Evolutionary conservation across 306 rosid species (phyloP), one percentile per base, ranked within the genome.

Genomic region (Vigna reflexopilosa): DNA sequence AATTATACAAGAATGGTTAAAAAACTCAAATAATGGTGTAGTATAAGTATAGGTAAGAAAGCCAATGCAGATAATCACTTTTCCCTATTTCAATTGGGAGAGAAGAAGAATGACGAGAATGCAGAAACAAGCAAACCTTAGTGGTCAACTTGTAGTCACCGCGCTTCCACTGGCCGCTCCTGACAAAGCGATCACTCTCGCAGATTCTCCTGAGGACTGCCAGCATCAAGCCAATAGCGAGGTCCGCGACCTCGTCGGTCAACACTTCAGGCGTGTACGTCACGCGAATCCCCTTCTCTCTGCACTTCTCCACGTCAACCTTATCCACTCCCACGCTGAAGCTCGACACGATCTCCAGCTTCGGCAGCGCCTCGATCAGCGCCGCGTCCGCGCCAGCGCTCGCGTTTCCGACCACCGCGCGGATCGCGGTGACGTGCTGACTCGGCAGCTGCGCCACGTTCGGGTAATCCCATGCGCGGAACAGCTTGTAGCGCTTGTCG

Each of bases 261-360:
- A 95, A 77, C n/a, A 89, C 98, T n/a, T 89, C 93, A 0, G 93
- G 98, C 0, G 98, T 92, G 67, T 88, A 83, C 22, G 92, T 89
- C 12, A 95, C 98, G 50, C 88, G 76, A 72, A 95, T 85, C 72
- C 98, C 93, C 73, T 68, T 92, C 78, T 85, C 91, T 79, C 24
- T 85, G 6, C 98, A 95, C 57, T 73, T 85, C 0, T 52, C 49
- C 49, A 90, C 8, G 54, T 95, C 98, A 34, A 92, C 85, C 86
- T 77, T 86, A 38, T 95, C 98, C 22, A 93, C 78, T 0, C 98
- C 98, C 0, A 91, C 98, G 55, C 98, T 89, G 81, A 36, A 88
- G 81, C 89, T 78, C 17, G 97, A 81, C 7, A 95, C 63, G 24
- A 95, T 91, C 84, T 93, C 97, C 45, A 95, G 75, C 67, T 84